phyloP scores from a whole-genome alignment of 495 filamentous ascomycete species.

The Xylaria telfairii region DNA sequence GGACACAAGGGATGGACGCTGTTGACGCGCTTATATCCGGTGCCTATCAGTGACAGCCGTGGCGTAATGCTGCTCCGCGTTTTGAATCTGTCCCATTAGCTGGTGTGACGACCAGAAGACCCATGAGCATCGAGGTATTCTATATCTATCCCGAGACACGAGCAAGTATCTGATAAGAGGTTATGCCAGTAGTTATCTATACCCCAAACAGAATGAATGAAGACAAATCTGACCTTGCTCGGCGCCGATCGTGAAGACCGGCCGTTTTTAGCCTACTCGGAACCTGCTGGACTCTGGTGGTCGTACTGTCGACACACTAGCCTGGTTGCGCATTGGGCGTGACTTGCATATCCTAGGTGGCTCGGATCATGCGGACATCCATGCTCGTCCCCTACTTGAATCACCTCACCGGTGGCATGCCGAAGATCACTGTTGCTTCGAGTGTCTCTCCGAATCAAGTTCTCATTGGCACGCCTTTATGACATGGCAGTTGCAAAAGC shows the following conservation, averaged over 20 bases:
- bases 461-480: neutral
- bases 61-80: neutral
- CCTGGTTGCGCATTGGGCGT: neutral
- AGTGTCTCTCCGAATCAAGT: too few species aligned
- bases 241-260: neutral
- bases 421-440: neutral
- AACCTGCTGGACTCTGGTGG: neutral
- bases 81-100: neutral
- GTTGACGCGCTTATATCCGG: neutral
- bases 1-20: neutral
- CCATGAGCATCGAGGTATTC: neutral
- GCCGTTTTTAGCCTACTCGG: neutral
- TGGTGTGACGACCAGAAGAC: neutral
- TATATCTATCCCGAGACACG: neutral
- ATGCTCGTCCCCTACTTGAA: neutral
- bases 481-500: neutral
- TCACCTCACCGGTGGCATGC: neutral
- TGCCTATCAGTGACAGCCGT: neutral
- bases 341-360: neutral
- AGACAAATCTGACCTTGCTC: neutral
- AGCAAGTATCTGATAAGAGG: neutral
- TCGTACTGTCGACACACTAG: neutral
- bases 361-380: neutral
- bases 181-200: neutral
- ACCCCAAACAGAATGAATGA: neutral